Evolutionary conservation across 805 yeast species (phyloP), one percentile per base, ranked within the genome.

Genomic region (Clavispora phyllophila): DNA sequence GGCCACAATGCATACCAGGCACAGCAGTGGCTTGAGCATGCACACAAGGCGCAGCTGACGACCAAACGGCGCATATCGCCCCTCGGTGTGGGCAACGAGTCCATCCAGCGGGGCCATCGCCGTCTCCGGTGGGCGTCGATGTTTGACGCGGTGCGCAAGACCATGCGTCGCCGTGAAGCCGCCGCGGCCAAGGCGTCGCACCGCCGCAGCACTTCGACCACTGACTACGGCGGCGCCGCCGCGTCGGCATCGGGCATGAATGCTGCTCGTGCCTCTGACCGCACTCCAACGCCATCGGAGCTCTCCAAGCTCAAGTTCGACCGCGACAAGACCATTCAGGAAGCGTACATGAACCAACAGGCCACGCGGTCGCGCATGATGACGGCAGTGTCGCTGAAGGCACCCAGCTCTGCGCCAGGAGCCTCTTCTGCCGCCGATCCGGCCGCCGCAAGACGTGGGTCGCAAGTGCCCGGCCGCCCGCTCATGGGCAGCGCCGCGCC

Each of bases 51-150:
- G 2, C 97, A 91, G 61, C 83, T 85, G 43, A 81, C 89, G 3
- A 87, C 95, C 6, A 87, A 88, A 59, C 74, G 96, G 52, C 78
- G 97, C 47, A 86, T 90, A 7, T 81, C 93, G 0, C 97, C 98
- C 0, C 67, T 91, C 26, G 96, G 97, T 39, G 95, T 93, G n/a
- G 91, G 96, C 0, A 77, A 79, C 18, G 97, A 91, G 55, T 85
- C 95, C 0, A 84, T 89, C 37, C 97, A 91, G 62, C 69, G 98
- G 49, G 99, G 99, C 15, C 96, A 93, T 56, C 72, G 86, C 45
- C 73, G 95, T 41, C 70, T 91, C 45, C 76, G 98, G 50, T 93
- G 97, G 97, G 96, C 96, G 0, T 85, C 96, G 42, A 85, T 93
- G 87, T 87, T 93, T 68, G 99, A 93, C 59, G 96, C 96, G 1